phyloP scores from a whole-genome alignment of 2,329 filamentous ascomycete genomes.

The Drechslerella dactyloides region DNA sequence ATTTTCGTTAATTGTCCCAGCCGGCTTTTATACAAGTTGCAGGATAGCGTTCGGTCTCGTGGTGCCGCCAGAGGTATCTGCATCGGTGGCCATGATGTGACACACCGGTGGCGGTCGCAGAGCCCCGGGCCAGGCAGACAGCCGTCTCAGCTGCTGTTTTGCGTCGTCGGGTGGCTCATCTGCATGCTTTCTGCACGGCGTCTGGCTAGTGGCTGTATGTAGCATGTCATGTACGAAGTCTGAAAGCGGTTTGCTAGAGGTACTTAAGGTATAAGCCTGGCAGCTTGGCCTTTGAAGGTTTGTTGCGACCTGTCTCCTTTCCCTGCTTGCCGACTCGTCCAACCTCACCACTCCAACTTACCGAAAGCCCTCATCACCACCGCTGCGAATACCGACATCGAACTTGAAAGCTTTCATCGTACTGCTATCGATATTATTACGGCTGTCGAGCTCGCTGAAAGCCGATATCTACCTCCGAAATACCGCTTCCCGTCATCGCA shows the following conservation, averaged over 20 bases:
- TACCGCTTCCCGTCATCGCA: neutral
- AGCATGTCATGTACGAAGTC: neutral
- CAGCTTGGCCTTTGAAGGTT: no score
- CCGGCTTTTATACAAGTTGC: no score
- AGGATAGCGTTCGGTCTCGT: no score
- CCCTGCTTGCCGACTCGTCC: no score
- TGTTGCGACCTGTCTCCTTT: no score
- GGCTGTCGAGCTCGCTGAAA: neutral
- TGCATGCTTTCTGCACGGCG: neutral
- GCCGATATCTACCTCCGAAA: neutral
- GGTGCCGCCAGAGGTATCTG: no score
- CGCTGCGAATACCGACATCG: neutral
- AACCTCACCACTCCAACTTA: no score
- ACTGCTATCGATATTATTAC: neutral
- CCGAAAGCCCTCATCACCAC: neutral
- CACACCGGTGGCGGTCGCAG: no score
- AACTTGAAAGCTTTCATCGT: neutral
- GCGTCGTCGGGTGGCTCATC: slow-evolving; percentile 3
- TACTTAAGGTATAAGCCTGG: no score
- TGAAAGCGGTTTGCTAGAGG: neutral
- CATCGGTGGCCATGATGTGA: no score
- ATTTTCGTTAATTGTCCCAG: no score
- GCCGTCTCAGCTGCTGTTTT: slow-evolving; percentile 8
- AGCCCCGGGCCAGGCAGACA: no score
- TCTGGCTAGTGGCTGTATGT: neutral